phyloP scores from a whole-genome alignment of 352 stramenopile species.

The Blastocystis sp. region DNA sequence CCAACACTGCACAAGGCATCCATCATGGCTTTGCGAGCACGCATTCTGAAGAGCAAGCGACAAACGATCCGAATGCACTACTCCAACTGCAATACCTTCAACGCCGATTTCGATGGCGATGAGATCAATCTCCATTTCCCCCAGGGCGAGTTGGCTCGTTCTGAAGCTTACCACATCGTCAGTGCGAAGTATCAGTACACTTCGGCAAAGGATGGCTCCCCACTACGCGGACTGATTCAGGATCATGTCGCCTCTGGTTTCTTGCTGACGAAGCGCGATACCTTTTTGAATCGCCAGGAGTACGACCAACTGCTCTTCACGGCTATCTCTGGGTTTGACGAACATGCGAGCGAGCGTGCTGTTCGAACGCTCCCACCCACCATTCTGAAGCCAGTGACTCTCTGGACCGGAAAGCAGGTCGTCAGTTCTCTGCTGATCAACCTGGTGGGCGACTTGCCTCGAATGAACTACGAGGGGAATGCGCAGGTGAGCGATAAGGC shows the following conservation, averaged over 20 bases:
- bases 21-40: constrained; percentile 98
- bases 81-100: constrained; percentile 99
- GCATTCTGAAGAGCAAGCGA: constrained; percentile 87
- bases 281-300: constrained; percentile 93
- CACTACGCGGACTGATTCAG: constrained; percentile 95
- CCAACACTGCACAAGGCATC: constrained; percentile 99
- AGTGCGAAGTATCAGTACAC: constrained; percentile 95
- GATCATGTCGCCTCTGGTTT: constrained; percentile 92
- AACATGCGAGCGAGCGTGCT: constrained; percentile 79
- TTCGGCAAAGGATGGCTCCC: constrained; percentile 91
- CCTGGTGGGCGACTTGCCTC: constrained; percentile 61
- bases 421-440: constrained; percentile 65
- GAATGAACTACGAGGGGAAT: constrained; percentile 74
- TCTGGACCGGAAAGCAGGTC: constrained; percentile 99
- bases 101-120: constrained; percentile 99
- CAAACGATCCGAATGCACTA: constrained; percentile 99
- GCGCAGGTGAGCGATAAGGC: constrained; percentile 89
- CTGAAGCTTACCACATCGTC: constrained; percentile 93
- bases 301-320: constrained; percentile 96
- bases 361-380: constrained; percentile 90
- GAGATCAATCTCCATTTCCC: constrained; percentile 99
- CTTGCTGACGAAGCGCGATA: constrained; percentile 94
- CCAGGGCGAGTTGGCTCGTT: constrained; percentile 87
- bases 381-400: constrained; percentile 88
- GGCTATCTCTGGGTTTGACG: constrained; percentile 86